Base-by-base conservation (phyloP, 2,329 filamentous ascomycete genomes). In the Colletotrichum horii region DNA sequence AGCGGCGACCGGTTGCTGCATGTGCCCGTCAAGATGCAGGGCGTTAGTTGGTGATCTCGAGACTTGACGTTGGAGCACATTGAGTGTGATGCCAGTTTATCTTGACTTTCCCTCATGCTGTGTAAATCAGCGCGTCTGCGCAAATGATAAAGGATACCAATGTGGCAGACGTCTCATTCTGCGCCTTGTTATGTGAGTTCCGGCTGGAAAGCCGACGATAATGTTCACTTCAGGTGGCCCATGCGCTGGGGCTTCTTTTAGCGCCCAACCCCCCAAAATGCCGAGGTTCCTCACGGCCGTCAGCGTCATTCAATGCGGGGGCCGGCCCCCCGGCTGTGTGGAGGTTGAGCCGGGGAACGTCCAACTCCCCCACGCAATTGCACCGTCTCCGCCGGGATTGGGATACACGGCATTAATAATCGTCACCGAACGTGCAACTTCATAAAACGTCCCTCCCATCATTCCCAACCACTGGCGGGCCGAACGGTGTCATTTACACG, bases 11-110 rank as follows among this genome's bases (percentile, higher is more conserved):
- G 83, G 19, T 67, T 85, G 71, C 74, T 87, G 12, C 84, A 84
- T 70, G 19, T 87, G 28, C 85, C 85, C 0, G 55, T 87, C 1
- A 82, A 81, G 71, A 34, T 83, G 4, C 38, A 38, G 26, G 70
- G 66, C 16, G 66, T 52, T 93, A 93, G 78, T 89, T 91, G 6
- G 94, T 95, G 64, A 69, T 67, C 15, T 67, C 6, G 43, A 8
- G 5, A 52, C n/a, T 24, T 52, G n/a, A 14, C n/a, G 28, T 24
- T 52, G n/a, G 36, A n/a, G n/a, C n/a, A n/a, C 43, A 52, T 32
- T 12, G 30, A 32, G 43, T 22, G n/a, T 52, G n/a, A 8, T 24
- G 43, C 43, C 43, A 52, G 11, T 52, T 52, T 8, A 1, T 22
- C 11, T 52, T 24, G 43, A 52, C 22, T 52, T 52, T 52, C 7